A percentile compares a stretch with the other conserved stretches of the same genome.
These are phyloP conservation scores for Hippophae tibetana DNA, from an alignment of 306 rosid species.

Conservation along the genomic window DNA sequence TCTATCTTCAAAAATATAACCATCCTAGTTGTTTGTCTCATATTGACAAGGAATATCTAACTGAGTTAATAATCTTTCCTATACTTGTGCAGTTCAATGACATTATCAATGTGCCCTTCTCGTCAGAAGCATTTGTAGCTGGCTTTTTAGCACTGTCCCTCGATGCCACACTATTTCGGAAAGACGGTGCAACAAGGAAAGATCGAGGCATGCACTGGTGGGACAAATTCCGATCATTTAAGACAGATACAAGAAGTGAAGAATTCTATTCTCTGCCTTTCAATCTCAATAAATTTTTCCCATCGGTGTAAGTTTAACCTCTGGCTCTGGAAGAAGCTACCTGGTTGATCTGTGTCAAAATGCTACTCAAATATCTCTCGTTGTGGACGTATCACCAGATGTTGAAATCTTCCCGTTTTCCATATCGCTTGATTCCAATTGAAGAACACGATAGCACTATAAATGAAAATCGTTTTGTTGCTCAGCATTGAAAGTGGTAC, in stretches of 20 bases:
- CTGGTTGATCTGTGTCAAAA: neutral
- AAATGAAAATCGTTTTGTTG: too few relatives aligned
- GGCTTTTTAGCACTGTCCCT: constrained; percentile 60
- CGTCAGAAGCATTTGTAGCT: constrained; percentile 76
- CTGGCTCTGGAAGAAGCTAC: neutral
- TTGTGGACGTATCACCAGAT: neutral
- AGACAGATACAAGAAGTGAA: constrained; percentile 73
- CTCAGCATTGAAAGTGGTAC: too few relatives aligned
- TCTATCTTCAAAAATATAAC: neutral
- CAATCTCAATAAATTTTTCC: constrained; percentile 91
- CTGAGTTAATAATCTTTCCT: neutral
- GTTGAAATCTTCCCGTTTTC: too few relatives aligned
- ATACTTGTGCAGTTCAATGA: constrained; percentile 61
- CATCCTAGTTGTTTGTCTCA: too few relatives aligned
- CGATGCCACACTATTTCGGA: constrained; percentile 52
- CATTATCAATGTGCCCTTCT: constrained; percentile 82
- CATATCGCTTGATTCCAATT: too few relatives aligned
- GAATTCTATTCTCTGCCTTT: constrained; percentile 86
- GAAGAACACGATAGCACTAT: too few relatives aligned
- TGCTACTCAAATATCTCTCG: constrained; percentile 2
- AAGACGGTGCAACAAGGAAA: constrained; percentile 52
- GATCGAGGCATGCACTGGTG: constrained; percentile 94
- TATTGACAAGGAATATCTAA: neutral
- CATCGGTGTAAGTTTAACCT: constrained; percentile 47
- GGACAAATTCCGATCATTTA: constrained; percentile 66